These are phyloP conservation scores for Paxillus involutus DNA, from an alignment of 768 basidiomycete genomes.

Conservation along the genomic window DNA sequence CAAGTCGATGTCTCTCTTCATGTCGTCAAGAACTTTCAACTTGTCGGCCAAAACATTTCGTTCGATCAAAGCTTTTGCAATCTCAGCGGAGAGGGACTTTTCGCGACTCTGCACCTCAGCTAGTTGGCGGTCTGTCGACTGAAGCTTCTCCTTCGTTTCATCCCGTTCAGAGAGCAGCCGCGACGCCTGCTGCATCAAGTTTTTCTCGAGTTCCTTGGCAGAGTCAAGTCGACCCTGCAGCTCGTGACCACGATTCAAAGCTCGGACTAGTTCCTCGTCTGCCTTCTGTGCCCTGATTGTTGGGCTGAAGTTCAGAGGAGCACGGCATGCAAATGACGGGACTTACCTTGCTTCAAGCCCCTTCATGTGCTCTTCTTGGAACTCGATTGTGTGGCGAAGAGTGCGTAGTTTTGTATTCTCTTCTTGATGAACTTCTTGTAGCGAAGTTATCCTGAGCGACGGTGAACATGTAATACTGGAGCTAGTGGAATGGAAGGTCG, in stretches of 20 bases:
- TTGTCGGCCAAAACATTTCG: conserved; percentile 21
- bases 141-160: conserved; percentile 14
- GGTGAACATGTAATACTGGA: conserved; percentile 12
- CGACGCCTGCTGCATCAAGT: conserved; percentile 23
- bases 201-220: conserved; percentile 22
- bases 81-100: conserved; percentile 14
- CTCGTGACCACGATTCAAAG: conserved; percentile 22
- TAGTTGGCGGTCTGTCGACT: conserved; percentile 13
- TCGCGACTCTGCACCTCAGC: conserved; percentile 18
- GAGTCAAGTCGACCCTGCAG: conserved; percentile 28
- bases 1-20: conserved; percentile 17
- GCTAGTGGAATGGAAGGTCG: conserved; percentile 20
- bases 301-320: conserved; percentile 9
- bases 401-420: conserved; percentile 25
- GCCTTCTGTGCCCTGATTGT: conserved; percentile 16
- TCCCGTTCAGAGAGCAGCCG: conserved; percentile 27
- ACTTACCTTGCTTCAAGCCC: conserved; percentile 26
- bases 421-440: conserved; percentile 24
- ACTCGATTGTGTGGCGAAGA: conserved; percentile 29
- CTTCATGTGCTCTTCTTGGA: conserved; percentile 29
- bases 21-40: conserved; percentile 13
- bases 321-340: background rate
- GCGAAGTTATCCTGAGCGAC: conserved; percentile 21
- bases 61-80: conserved; percentile 16
- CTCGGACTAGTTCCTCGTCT: conserved; percentile 18